Evolutionary conservation across 2,329 filamentous ascomycete genomes (phyloP).

Genomic region (Colletotrichum sp.): DNA sequence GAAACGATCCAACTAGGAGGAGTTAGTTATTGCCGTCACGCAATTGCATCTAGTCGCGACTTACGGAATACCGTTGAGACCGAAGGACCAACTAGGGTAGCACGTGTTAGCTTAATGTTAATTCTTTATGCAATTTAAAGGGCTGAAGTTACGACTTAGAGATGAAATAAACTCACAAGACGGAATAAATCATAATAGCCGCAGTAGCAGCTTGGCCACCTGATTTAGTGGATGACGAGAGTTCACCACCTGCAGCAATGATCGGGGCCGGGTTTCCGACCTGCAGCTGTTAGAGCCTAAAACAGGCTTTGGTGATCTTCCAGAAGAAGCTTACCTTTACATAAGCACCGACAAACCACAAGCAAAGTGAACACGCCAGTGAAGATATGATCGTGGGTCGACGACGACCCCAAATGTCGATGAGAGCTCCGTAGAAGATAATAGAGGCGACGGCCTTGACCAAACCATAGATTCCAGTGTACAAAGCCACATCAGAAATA

Average conservation of each 20-base stretch:
- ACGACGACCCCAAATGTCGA: conserved; percentile 45
- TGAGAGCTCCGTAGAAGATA: conserved; percentile 44
- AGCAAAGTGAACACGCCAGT: conserved; percentile 49
- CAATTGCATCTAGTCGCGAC: background rate
- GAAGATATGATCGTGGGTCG: conserved; percentile 52
- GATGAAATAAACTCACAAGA: conserved; percentile 47
- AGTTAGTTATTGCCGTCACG: background rate
- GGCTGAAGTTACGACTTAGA: background rate
- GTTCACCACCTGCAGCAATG: conserved; percentile 45
- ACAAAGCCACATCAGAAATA: conserved; percentile 47
- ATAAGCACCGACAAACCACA: conserved; percentile 59
- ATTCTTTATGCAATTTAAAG: background rate
- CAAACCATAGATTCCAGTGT: conserved; percentile 57
- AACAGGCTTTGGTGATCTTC: background rate
- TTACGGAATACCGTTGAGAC: conserved; percentile 46
- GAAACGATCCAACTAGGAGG: conserved; percentile 42
- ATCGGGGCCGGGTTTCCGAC: conserved; percentile 52
- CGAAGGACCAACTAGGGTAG: conserved; percentile 44
- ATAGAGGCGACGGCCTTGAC: conserved; percentile 47
- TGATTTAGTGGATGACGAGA: conserved; percentile 44
- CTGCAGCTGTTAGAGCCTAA: background rate
- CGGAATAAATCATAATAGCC: conserved; percentile 59
- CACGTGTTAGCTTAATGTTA: background rate
- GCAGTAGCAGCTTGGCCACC: conserved; percentile 59
- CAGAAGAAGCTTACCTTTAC: conserved; percentile 40